phyloP scores from a whole-genome alignment of 306 rosid species.

The Quercus gilva region DNA sequence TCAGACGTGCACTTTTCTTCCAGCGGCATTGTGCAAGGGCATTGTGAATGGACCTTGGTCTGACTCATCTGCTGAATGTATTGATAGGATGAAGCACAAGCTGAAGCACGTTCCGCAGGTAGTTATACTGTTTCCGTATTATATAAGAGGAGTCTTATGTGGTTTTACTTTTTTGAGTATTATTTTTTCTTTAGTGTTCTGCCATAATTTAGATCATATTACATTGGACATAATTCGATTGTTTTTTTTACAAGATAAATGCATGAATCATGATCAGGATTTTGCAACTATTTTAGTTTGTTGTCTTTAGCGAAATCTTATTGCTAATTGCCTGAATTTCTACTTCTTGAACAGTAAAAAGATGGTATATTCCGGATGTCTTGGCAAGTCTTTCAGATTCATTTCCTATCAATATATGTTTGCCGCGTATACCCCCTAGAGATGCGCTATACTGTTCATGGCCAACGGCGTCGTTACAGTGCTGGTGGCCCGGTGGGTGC shows the following conservation, averaged over 20 bases:
- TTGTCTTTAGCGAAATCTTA: no score
- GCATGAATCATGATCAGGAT: background rate
- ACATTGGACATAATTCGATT: background rate
- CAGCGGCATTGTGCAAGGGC: slow-evolving; percentile 44
- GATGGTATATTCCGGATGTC: no score
- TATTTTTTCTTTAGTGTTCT: background rate
- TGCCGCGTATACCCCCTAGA: no score
- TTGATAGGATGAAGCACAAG: slow-evolving; percentile 95
- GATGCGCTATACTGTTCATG: no score
- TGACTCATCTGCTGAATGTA: slow-evolving; percentile 92
- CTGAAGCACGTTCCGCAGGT: slow-evolving; percentile 49
- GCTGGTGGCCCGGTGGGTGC: no score
- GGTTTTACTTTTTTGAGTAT: slow-evolving; percentile 1
- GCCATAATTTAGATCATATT: background rate
- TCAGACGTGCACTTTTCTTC: slow-evolving; percentile 95
- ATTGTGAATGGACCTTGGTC: slow-evolving; percentile 99
- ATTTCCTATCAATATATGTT: no score
- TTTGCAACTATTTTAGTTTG: no score
- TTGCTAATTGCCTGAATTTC: no score
- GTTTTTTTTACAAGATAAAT: no score
- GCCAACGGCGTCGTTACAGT: no score
- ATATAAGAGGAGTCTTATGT: background rate
- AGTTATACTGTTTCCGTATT: slow-evolving; percentile 18
- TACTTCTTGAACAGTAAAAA: no score
- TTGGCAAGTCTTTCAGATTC: no score